phyloP scores from a whole-genome alignment of 2,329 filamentous ascomycete genomes.

The Aureobasidium zeae region DNA sequence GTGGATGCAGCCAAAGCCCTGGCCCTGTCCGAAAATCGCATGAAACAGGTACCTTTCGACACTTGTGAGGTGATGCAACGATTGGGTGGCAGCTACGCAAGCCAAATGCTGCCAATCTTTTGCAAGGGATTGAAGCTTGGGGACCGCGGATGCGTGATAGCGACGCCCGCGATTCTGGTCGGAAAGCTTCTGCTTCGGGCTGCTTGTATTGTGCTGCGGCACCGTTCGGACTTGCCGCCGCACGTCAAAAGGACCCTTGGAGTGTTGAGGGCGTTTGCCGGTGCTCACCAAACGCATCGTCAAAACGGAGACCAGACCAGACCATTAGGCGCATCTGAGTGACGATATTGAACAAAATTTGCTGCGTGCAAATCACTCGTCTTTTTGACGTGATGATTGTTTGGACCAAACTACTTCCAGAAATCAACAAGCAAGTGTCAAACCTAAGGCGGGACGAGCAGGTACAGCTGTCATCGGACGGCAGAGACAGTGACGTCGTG shows the following conservation, averaged over 20 bases:
- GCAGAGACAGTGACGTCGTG: slow-evolving; percentile 13
- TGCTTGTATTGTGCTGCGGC: too few species aligned
- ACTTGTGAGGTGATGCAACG: slow-evolving; percentile 9
- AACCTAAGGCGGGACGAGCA: background rate
- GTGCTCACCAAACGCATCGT: slow-evolving; percentile 14
- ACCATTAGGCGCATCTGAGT: slow-evolving; percentile 7
- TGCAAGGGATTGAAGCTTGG: slow-evolving; percentile 8
- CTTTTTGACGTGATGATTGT: background rate
- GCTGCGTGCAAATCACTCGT: slow-evolving; percentile 6
- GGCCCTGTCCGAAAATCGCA: background rate
- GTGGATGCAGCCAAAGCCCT: slow-evolving; percentile 12
- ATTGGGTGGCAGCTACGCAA: slow-evolving; percentile 4
- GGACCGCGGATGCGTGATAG: background rate
- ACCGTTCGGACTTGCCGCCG: too few species aligned
- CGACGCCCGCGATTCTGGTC: slow-evolving; percentile 7
- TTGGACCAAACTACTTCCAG: background rate
- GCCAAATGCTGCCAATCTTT: slow-evolving; percentile 6
- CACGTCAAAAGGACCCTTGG: too few species aligned
- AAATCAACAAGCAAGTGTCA: background rate
- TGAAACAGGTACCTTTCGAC: background rate
- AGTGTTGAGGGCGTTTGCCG: slow-evolving; percentile 9
- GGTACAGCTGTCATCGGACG: slow-evolving; percentile 6
- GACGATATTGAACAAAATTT: slow-evolving; percentile 14
- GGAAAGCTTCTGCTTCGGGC: slow-evolving; percentile 8
- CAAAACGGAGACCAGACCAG: slow-evolving; percentile 12